These are phyloP conservation scores for Debaryomyces tyrocola DNA, from an alignment of 805 yeast genomes.

Conservation along the genomic window DNA sequence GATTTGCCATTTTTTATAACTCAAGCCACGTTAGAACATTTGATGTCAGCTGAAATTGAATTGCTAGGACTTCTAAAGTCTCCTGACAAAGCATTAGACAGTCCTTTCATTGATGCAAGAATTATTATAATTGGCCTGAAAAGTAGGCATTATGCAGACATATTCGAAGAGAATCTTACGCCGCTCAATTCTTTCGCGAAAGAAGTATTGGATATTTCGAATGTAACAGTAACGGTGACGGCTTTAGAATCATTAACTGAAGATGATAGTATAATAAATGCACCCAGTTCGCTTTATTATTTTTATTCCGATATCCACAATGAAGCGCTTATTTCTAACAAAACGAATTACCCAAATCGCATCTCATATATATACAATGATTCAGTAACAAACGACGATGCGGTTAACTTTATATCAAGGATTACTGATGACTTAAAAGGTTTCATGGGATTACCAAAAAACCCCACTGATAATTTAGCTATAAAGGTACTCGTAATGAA, in stretches of 20 bases:
- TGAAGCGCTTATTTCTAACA: neutral
- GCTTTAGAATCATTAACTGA: neutral
- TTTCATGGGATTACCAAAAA: neutral
- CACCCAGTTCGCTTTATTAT: neutral
- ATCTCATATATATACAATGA: neutral
- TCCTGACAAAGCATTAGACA: neutral
- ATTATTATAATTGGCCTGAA: neutral
- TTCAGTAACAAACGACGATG: neutral
- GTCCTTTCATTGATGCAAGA: neutral
- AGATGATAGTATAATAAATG: neutral
- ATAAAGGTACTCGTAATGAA: neutral
- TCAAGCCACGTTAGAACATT: constrained; percentile 38
- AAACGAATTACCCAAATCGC: neutral
- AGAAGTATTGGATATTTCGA: neutral
- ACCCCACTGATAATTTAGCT: neutral
- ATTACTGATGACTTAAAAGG: neutral
- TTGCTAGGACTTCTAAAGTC: neutral
- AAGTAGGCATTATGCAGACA: neutral
- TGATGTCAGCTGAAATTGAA: constrained; percentile 28
- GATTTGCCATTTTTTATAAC: constrained; percentile 64
- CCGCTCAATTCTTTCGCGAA: neutral
- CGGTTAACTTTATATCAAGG: neutral
- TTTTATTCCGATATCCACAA: neutral
- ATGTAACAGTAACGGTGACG: neutral
- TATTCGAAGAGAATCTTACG: neutral